phyloP scores from a whole-genome alignment of 345 rosid genomes.

The Corchorus olitorius region DNA sequence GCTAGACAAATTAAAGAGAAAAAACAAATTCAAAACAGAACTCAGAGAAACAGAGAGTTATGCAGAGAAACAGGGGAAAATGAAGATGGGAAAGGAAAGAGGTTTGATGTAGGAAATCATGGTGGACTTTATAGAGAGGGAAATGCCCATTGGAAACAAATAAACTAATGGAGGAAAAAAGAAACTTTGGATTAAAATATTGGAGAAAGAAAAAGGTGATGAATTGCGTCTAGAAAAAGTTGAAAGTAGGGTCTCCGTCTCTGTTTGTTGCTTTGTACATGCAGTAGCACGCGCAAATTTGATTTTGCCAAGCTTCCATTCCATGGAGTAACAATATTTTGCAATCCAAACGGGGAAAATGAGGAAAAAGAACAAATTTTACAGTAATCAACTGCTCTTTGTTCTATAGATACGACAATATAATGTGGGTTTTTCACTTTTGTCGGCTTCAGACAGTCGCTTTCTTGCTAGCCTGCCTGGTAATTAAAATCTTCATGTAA shows the following conservation, averaged over 20 bases:
- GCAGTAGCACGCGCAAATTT: slow-evolving; percentile 12
- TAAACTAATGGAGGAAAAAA: slow-evolving; percentile 2
- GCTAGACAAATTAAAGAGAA: background rate
- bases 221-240: background rate
- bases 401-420: background rate
- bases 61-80: background rate
- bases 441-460: slow-evolving; percentile 2
- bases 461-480: slow-evolving; percentile 8
- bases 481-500: background rate
- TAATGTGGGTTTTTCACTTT: background rate
- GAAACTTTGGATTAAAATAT: background rate
- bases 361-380: too few species aligned
- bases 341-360: background rate
- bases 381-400: background rate
- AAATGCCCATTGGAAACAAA: slow-evolving; percentile 22
- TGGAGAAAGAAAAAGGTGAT: background rate
- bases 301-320: slow-evolving; percentile 1
- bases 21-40: background rate
- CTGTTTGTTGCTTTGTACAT: background rate
- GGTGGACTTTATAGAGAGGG: slow-evolving; percentile 29
- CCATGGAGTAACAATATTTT: background rate
- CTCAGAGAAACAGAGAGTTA: background rate
- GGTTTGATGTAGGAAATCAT: slow-evolving; percentile 22
- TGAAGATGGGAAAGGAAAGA: slow-evolving; percentile 28
- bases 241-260: background rate